These are phyloP conservation scores for Arthrinium phaeospermum DNA, from an alignment of 2,329 filamentous ascomycete genomes.

Conservation along the genomic window DNA sequence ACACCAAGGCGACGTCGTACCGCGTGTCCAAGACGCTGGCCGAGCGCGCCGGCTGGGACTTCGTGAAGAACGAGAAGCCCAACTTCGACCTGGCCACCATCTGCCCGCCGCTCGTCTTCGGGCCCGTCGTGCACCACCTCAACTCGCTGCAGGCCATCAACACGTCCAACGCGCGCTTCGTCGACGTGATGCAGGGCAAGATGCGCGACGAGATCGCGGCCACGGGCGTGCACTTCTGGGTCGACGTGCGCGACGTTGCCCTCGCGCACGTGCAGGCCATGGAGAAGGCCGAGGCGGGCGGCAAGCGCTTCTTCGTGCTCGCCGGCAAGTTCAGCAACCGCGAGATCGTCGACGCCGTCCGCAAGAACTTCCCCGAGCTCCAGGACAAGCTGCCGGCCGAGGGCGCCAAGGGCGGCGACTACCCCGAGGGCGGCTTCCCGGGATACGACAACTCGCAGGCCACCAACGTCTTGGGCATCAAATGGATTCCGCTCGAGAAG, in stretches of 20 bases:
- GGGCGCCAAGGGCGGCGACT: constrained; percentile 51
- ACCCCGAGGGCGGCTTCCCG: constrained; percentile 50
- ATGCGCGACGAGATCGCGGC: constrained; percentile 53
- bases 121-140: constrained; percentile 57
- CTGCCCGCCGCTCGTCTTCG: constrained; percentile 61
- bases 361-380: constrained; percentile 56
- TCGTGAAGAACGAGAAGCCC: constrained; percentile 49
- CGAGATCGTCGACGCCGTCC: constrained; percentile 49
- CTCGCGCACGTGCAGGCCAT: constrained; percentile 58
- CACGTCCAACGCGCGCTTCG: constrained; percentile 59
- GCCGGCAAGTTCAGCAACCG: constrained; percentile 54
- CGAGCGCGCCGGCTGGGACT: constrained; percentile 60
- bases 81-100: constrained; percentile 58
- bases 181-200: constrained; percentile 54
- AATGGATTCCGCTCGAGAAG: constrained; percentile 68
- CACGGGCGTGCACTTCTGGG: constrained; percentile 52
- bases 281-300: constrained; percentile 53
- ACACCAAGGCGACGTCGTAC: constrained; percentile 52
- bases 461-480: constrained; percentile 63
- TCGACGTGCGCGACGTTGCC: constrained; percentile 64
- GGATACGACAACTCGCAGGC: constrained; percentile 64
- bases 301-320: constrained; percentile 57
- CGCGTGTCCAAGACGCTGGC: constrained; percentile 61
- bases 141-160: constrained; percentile 53
- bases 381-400: constrained; percentile 52